Percentiles rank a stretch among this genome's conserved stretches.
phyloP scores from a whole-genome alignment of 2,329 filamentous ascomycete genomes.

The Teratosphaeriaceae sp. region DNA sequence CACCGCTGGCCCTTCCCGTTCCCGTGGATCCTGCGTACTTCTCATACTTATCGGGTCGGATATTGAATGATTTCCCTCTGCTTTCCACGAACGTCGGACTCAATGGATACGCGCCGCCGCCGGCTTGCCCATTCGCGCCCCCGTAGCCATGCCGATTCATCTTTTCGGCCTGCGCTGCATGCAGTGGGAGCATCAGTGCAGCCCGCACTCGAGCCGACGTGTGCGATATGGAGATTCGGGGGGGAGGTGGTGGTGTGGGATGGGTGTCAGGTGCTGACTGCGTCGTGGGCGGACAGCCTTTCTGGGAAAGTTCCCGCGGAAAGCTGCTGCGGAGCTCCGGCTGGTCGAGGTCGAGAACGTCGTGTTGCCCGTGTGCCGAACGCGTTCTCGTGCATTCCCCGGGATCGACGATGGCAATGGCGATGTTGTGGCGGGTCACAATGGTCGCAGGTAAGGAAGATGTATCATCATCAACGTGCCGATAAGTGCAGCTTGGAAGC shows the following conservation, averaged over 20 bases:
- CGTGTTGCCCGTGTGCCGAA: background rate
- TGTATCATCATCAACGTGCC: too few relatives aligned
- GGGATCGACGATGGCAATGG: too few relatives aligned
- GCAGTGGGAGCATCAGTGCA: conserved; percentile 4
- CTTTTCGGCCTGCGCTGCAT: conserved; percentile 46
- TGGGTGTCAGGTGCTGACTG: too few relatives aligned
- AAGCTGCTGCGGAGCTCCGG: too few relatives aligned
- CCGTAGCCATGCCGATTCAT: conserved; percentile 79
- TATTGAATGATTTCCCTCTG: conserved; percentile 60
- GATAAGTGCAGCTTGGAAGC: too few relatives aligned
- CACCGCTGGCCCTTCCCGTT: background rate
- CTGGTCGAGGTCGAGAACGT: background rate
- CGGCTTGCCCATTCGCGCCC: conserved; percentile 60
- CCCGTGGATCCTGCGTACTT: conserved; percentile 13
- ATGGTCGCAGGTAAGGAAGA: too few relatives aligned
- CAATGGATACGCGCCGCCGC: conserved; percentile 36
- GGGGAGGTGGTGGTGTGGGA: too few relatives aligned
- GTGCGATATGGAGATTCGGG: too few relatives aligned
- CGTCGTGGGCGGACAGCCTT: too few relatives aligned
- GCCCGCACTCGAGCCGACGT: background rate
- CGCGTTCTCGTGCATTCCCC: background rate
- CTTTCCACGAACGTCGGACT: conserved; percentile 13
- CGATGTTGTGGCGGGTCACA: too few relatives aligned
- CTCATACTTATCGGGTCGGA: conserved; percentile 78
- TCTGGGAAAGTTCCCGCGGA: too few relatives aligned